phyloP scores from a whole-genome alignment of 2,329 filamentous ascomycete genomes.

The Hymenoscyphus occultus region DNA sequence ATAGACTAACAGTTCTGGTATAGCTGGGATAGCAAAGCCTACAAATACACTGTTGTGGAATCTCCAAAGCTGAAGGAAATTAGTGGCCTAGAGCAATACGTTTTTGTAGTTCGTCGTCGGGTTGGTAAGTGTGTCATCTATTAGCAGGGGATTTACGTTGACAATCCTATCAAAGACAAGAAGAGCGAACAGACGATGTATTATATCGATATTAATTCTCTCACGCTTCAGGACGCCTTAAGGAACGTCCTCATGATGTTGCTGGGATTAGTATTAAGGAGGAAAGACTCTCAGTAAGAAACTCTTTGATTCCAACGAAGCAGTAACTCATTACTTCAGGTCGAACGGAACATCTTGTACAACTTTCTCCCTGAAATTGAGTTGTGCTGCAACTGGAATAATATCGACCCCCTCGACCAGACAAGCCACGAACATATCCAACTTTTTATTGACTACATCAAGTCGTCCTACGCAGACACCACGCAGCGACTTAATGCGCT shows the following conservation, averaged over 20 bases:
- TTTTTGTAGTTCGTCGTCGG: constrained; percentile 20
- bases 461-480: constrained; percentile 16
- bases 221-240: constrained; percentile 35
- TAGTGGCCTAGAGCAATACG: constrained; percentile 18
- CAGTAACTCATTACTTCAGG: constrained; percentile 17
- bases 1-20: constrained; percentile 13
- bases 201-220: constrained; percentile 37
- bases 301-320: background rate
- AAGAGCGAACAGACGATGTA: constrained; percentile 27
- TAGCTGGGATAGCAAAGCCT: constrained; percentile 26
- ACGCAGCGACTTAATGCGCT: constrained; percentile 17
- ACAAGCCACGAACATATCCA: constrained; percentile 3
- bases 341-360: constrained; percentile 20
- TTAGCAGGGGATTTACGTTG: constrained; percentile 4
- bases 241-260: constrained; percentile 32
- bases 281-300: constrained; percentile 34
- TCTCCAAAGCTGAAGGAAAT: background rate
- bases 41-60: constrained; percentile 16
- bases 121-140: constrained; percentile 11
- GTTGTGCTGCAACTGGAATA: constrained; percentile 3
- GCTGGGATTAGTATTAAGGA: no score
- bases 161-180: constrained; percentile 7
- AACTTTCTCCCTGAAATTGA: constrained; percentile 18
- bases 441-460: constrained; percentile 20
- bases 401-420: background rate